A percentile compares a stretch with the other conserved stretches of the same genome.
Conservation (phyloP, 106 monocot genomes). For the Dactylorhiza incarnata region DNA sequence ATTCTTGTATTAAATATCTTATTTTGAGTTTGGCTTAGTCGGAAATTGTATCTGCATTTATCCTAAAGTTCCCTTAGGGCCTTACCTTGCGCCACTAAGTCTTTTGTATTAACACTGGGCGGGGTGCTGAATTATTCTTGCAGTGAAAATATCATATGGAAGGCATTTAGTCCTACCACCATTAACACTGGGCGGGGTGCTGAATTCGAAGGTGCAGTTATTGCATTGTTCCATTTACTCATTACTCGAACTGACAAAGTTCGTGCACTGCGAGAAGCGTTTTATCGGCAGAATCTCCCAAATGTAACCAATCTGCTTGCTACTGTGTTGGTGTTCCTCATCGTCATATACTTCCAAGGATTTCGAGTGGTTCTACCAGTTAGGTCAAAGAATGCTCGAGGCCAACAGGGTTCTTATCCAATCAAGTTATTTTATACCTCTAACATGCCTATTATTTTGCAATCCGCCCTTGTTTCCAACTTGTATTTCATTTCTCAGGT, state of each 20-base stretch:
- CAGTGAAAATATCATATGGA: conserved; percentile 37
- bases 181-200: conserved; percentile 21
- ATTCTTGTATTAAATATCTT: too few species aligned
- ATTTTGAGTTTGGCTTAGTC: too few species aligned
- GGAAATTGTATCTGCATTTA: too few species aligned
- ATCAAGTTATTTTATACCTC: conserved; percentile 37
- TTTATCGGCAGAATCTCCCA: conserved; percentile 29
- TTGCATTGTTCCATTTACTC: conserved; percentile 26
- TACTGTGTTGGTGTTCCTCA: conserved; percentile 21
- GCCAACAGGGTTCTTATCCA: conserved; percentile 26
- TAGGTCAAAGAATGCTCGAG: conserved; percentile 32
- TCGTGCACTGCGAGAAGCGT: conserved; percentile 18
- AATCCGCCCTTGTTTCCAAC: conserved; percentile 39
- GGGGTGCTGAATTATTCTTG: too few species aligned
- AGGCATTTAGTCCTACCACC: conserved; percentile 30
- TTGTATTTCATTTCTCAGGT: conserved; percentile 35
- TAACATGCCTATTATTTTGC: conserved; percentile 38
- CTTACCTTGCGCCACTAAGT: too few species aligned
- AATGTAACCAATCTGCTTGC: conserved; percentile 25
- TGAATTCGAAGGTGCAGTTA: conserved; percentile 20
- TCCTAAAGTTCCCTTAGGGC: too few species aligned
- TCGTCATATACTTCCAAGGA: conserved; percentile 38
- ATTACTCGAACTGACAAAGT: conserved; percentile 28
- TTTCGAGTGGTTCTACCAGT: conserved; percentile 36
- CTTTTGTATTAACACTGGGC: too few species aligned